Base-by-base conservation (phyloP, 805 yeast genomes). In the Metschnikowia picachoensis region DNA sequence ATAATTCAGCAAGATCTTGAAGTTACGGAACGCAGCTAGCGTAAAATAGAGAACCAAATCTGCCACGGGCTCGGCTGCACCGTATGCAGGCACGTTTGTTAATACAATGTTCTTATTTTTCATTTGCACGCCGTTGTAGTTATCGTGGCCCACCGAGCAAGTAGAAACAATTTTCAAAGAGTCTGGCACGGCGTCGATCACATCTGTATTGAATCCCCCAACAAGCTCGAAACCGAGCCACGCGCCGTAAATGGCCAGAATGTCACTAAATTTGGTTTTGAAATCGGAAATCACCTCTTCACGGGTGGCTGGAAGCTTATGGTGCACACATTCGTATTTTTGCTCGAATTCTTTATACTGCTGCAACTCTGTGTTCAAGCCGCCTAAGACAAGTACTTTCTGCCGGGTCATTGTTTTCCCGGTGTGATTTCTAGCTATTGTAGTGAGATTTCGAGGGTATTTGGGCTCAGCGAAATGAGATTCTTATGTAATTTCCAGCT, bases 61-160 rank as follows among this genome's bases (percentile, higher is more conserved):
- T 3, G 91, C 86, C 27, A 87, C 95, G 13, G 85, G 83, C 35
- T 72, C 78, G 1, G 86, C 79, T 0, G 85, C 80, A 66, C 60
- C 87, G 77, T 45, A 59, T 20, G 72, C 60, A 1, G 77, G 74
- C 20, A 81, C 82, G 58, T 87, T 83, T 49, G 86, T 78, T 49
- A 87, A 68, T 8, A 66, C 57, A 27, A 87, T 77, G 12, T 74
- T 76, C 36, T 64, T 60, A 10, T 60, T 54, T 7, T 62, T 58
- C 65, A 82, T 61, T 1, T 62, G 65, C 0, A 56, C 63, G 0
- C 72, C 64, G 55, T 80, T 81, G 47, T 74, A 72, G 14, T 69
- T 70, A 49, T 81, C 83, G 54, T 66, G 68, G 0, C 87, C 87
- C 13, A 82, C 82, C 3, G 85, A 75, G 48, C 83, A 77, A 32